A percentile compares a stretch with the other conserved stretches of the same genome.
Evolutionary conservation across 2,329 filamentous ascomycete genomes (phyloP).

Genomic region (Xylaria digitata): DNA sequence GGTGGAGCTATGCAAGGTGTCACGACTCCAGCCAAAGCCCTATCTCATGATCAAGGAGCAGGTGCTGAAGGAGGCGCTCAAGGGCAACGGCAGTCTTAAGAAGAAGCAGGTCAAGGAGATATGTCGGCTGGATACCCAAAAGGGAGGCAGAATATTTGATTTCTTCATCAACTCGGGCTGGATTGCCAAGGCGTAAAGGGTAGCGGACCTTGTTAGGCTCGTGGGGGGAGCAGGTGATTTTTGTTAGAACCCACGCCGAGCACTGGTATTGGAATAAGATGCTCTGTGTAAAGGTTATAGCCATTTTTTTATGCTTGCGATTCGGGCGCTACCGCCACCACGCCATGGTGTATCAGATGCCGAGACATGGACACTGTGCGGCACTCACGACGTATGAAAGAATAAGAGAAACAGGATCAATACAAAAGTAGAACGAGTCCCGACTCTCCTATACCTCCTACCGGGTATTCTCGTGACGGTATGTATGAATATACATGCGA

Average conservation of each 20-base stretch:
- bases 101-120: conserved; percentile 94
- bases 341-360: not conserved
- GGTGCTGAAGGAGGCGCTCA: conserved; percentile 89
- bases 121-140: conserved; percentile 83
- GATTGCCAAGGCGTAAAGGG: conserved; percentile 79
- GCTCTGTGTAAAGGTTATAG: not conserved
- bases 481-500: no score
- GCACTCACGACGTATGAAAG: conserved; percentile 10
- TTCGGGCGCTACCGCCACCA: not conserved
- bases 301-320: not conserved
- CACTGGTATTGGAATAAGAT: not conserved
- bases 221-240: not conserved
- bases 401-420: not conserved
- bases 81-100: conserved; percentile 87
- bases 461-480: no score
- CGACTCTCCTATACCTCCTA: no score
- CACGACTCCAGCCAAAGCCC: conserved; percentile 90
- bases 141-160: conserved; percentile 88
- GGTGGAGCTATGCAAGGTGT: conserved; percentile 82
- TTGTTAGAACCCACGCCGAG: not conserved
- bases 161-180: conserved; percentile 94
- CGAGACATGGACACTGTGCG: not conserved
- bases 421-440: not conserved
- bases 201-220: not conserved
- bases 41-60: conserved; percentile 95